These are phyloP conservation scores for Verbascum thapsus DNA, from an alignment of 257 asterid species.

Conservation along the genomic window DNA sequence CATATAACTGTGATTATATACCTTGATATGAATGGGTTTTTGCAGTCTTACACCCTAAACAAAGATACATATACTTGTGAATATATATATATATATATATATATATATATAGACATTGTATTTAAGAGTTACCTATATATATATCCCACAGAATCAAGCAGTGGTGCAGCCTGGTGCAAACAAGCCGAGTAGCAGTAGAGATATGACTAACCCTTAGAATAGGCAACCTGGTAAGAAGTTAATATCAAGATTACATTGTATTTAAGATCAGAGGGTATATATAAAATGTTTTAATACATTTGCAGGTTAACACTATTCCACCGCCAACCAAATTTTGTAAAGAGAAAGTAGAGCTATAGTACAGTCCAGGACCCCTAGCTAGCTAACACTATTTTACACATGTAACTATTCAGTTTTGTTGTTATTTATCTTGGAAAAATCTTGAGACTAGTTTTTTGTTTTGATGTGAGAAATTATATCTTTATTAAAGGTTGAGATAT, in stretches of 20 bases:
- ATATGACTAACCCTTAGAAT: conserved; percentile 45
- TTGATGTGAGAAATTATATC: conserved; percentile 14
- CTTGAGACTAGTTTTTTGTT: conserved; percentile 1
- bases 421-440: conserved; percentile 16
- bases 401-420: conserved; percentile 38
- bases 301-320: conserved; percentile 47
- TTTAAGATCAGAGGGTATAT: no score
- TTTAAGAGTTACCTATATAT: neutral
- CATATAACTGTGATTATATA: no score
- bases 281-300: conserved; percentile 1
- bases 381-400: conserved; percentile 31
- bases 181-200: conserved; percentile 52
- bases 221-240: conserved; percentile 48
- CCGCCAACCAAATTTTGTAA: conserved; percentile 51
- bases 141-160: conserved; percentile 53
- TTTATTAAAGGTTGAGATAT: neutral
- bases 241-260: no score
- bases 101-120: no score
- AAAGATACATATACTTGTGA: no score
- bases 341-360: conserved; percentile 30
- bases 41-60: no score
- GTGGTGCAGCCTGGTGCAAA: conserved; percentile 36
- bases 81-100: no score
- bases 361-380: conserved; percentile 24
- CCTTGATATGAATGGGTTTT: no score